A percentile compares a stretch with the other conserved stretches of the same genome.
Evolutionary conservation across 495 filamentous ascomycete species (phyloP).

Genomic region (Pyrenopolyporus hunteri): DNA sequence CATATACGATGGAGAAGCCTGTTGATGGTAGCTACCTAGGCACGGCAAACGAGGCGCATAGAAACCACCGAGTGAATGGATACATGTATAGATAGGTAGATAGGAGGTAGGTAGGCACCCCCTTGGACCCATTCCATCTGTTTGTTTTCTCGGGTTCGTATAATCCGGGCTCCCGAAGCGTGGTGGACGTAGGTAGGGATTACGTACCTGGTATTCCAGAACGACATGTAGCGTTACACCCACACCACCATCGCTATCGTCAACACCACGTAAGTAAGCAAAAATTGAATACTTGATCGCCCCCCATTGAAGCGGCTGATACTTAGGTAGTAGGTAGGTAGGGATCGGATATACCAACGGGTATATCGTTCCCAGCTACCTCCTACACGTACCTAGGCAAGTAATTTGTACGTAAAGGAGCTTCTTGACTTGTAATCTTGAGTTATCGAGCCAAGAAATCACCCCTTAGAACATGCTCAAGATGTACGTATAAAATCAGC

Average conservation of each 20-base stretch:
- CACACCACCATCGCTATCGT: too few species aligned
- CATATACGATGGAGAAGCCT: neutral
- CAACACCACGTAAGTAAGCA: too few species aligned
- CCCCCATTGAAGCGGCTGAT: slow-evolving; percentile 24
- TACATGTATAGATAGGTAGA: too few species aligned
- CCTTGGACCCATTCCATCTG: too few species aligned
- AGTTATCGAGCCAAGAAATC: neutral
- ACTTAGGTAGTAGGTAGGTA: slow-evolving; percentile 11
- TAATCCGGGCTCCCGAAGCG: slow-evolving; percentile 8
- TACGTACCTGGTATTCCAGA: slow-evolving; percentile 10
- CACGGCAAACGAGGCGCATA: neutral
- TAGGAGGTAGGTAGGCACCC: too few species aligned
- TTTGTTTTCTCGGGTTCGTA: slow-evolving; percentile 4
- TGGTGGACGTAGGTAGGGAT: slow-evolving; percentile 3
- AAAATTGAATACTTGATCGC: neutral
- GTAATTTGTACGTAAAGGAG: slow-evolving; percentile 1
- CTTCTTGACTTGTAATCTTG: neutral
- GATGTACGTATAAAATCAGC: neutral
- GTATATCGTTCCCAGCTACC: too few species aligned
- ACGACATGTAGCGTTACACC: slow-evolving; percentile 8
- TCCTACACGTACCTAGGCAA: too few species aligned
- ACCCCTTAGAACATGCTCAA: neutral
- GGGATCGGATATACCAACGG: neutral
- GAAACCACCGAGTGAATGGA: neutral
- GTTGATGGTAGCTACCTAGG: neutral